Evolutionary conservation across 176 grass and related monocot species (phyloP), one percentile per base, ranked within the genome.

Genomic region (Raddia distichophylla): DNA sequence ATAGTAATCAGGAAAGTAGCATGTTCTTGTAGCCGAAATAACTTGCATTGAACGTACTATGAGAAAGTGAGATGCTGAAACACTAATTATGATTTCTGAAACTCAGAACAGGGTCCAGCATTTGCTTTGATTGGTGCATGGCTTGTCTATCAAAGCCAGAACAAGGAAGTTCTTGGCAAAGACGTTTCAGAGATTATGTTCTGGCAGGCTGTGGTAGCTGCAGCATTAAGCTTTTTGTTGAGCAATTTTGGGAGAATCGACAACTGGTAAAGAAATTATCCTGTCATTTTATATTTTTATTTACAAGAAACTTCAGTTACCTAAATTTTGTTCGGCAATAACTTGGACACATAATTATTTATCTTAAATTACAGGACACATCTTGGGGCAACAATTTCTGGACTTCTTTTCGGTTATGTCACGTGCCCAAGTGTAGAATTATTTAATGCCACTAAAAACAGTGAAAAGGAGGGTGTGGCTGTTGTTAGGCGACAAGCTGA

Each of bases 131-230:
- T 95, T 73, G 93, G 93, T 77, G 93, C 87, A 33, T 95, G 93
- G 93, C 82, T 95, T 62, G 71, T 92, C 10, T 90, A 95, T 82
- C 93, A 95, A 85, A 73, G 84, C 50, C 93, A 95, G 75, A 95
- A 92, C 43, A 92, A 95, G 78, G 77, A 90, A 80, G 75, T 79
- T 66, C 61, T 84, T 73, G 64, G 74, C 61, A 95, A 92, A 64
- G 78, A 92, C 14, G 79, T 85, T 71, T 77, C 89, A 83, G 87
- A 92, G 76, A 88, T 44, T 78, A 88, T 90, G 87, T 95, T 92
- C 86, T 73, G 37, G 48, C 89, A 89, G 72, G 93, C 93, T 60
- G 87, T 95, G 22, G 51, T 78, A 14, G 87, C 88, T 48, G 89
- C 90, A 68, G 52, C 83, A 74, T 73, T 95, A 64, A 86, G 84